Evolutionary conservation across 305 asterid species (phyloP).

Genomic region (Solanum hybrid): DNA sequence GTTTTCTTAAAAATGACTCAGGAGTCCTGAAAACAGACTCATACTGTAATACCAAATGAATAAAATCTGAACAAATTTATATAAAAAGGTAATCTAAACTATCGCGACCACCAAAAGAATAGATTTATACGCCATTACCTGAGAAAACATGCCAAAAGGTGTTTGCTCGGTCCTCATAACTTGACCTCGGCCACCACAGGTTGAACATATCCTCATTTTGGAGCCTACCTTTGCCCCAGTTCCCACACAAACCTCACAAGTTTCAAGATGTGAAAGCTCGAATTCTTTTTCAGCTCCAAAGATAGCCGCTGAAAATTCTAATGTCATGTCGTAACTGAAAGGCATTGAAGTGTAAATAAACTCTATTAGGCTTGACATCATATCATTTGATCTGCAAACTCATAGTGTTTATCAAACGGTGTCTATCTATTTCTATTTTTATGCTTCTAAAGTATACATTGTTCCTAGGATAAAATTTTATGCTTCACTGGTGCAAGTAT

Average conservation of each 20-base stretch:
- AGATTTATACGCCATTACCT: conserved; percentile 32
- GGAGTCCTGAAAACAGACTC: not conserved
- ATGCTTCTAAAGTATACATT: not conserved
- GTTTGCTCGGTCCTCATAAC: conserved; percentile 99
- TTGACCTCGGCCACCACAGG: conserved; percentile 99
- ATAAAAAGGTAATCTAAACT: not conserved
- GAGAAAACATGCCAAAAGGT: conserved; percentile 98
- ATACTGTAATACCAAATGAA: not conserved
- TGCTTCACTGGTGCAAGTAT: not conserved
- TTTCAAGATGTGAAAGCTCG: conserved; percentile 87
- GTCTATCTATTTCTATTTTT: not conserved
- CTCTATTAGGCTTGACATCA: not conserved
- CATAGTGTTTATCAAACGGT: not conserved
- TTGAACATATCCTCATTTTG: conserved; percentile 91
- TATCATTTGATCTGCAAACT: not conserved
- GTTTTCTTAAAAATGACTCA: not conserved
- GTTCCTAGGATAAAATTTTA: not conserved
- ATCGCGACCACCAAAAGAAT: not conserved
- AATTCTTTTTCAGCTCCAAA: conserved; percentile 96
- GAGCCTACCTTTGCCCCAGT: conserved; percentile 96
- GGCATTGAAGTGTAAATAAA: conserved; percentile 11
- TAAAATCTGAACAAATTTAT: not conserved
- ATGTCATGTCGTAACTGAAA: conserved; percentile 75
- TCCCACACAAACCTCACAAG: conserved; percentile 84
- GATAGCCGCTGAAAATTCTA: conserved; percentile 86